Evolutionary conservation across 2,329 filamentous ascomycete genomes (phyloP).

Genomic region (Colletotrichum kahawae): DNA sequence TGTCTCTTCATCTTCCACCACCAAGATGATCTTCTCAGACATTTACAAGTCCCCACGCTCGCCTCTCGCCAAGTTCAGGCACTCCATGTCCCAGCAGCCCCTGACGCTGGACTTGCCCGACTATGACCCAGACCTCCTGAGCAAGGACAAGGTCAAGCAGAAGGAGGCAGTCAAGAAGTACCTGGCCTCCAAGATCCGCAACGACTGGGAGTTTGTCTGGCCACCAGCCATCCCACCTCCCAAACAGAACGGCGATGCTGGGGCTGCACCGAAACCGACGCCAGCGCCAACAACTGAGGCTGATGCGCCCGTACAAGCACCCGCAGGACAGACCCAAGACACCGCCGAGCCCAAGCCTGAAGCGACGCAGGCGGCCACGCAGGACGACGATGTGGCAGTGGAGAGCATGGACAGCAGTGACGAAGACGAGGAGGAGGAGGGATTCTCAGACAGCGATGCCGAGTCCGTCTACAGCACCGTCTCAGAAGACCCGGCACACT

Average conservation of each 20-base stretch:
- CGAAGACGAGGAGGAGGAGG: constrained; percentile 40
- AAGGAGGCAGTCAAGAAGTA: constrained; percentile 66
- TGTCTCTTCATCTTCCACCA: constrained; percentile 16
- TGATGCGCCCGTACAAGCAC: neutral
- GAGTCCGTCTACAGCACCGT: constrained; percentile 62
- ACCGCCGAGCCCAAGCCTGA: constrained; percentile 1
- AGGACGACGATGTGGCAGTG: constrained; percentile 5
- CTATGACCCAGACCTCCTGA: constrained; percentile 65
- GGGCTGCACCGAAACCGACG: neutral
- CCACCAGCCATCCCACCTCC: constrained; percentile 35
- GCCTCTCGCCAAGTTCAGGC: constrained; percentile 57
- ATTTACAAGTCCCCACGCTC: constrained; percentile 62
- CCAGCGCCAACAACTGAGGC: neutral
- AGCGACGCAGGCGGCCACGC: neutral
- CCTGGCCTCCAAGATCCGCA: constrained; percentile 57
- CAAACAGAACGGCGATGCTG: neutral
- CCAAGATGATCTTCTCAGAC: constrained; percentile 63
- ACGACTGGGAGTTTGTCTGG: constrained; percentile 68
- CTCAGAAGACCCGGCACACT: constrained; percentile 59
- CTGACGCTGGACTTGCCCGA: constrained; percentile 40
- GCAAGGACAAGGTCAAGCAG: constrained; percentile 65
- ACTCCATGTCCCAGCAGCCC: constrained; percentile 26
- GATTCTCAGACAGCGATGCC: constrained; percentile 48
- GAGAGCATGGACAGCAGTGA: constrained; percentile 1
- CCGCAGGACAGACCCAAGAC: neutral